A percentile compares a stretch with the other conserved stretches of the same genome.
Evolutionary conservation across 2,329 filamentous ascomycete genomes (phyloP).

Genomic region (Pseudogymnoascus sp.): DNA sequence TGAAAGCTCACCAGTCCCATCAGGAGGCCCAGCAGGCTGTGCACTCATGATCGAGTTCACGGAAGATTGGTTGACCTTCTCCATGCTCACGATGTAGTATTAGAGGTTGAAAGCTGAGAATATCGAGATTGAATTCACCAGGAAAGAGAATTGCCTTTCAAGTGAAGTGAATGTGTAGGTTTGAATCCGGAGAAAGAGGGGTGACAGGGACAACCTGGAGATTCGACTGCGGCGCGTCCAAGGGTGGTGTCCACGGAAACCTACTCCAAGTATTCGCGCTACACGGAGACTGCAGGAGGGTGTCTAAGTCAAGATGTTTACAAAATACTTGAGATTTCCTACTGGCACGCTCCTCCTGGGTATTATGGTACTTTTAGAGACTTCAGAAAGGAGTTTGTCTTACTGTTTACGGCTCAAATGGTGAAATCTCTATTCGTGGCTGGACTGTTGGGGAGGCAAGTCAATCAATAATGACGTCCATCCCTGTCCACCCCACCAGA

Average conservation of each 20-base stretch:
- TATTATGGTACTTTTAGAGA: neutral
- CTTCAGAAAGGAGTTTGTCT: neutral
- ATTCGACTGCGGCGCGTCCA: constrained; percentile 11
- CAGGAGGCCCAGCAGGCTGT: constrained; percentile 47
- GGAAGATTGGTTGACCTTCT: constrained; percentile 22
- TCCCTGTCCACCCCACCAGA: constrained; percentile 6
- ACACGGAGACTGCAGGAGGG: neutral
- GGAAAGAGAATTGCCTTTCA: neutral
- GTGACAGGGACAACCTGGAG: constrained; percentile 15
- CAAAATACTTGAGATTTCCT: neutral
- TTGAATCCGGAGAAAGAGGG: constrained; percentile 14
- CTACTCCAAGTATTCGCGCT: constrained; percentile 3
- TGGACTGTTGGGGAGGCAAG: neutral
- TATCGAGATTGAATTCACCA: neutral
- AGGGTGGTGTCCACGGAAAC: constrained; percentile 5
- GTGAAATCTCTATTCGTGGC: constrained; percentile 7
- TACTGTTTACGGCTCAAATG: constrained; percentile 1
- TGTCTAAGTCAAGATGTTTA: constrained; percentile 4
- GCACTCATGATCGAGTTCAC: constrained; percentile 27
- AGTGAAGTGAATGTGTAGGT: neutral
- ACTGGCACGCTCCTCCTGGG: neutral
- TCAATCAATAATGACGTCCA: constrained; percentile 9
- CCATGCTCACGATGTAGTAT: constrained; percentile 21
- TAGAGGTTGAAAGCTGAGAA: neutral
- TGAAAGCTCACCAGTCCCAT: constrained; percentile 59